Conservation (phyloP, 805 yeast species). For the Candida alai region DNA sequence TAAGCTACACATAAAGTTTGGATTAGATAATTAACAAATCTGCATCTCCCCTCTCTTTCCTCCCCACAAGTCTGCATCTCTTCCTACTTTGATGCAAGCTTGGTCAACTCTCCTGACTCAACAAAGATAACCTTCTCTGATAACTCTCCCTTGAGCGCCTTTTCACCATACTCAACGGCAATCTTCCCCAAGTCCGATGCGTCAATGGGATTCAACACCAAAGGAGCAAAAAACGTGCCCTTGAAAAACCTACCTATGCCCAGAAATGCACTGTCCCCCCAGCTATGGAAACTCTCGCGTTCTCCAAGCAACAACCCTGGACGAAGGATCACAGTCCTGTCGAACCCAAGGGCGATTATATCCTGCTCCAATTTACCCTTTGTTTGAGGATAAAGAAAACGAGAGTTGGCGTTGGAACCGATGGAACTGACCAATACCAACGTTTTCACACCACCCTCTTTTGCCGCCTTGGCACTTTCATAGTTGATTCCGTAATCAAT, state of each 20-base stretch:
- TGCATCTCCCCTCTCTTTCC: too few relatives aligned
- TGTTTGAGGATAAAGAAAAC: constrained; percentile 57
- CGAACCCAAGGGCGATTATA: constrained; percentile 57
- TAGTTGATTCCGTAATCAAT: constrained; percentile 75
- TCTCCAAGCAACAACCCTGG: constrained; percentile 76
- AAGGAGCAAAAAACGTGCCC: constrained; percentile 12
- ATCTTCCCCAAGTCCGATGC: constrained; percentile 64
- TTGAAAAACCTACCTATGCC: constrained; percentile 22
- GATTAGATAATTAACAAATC: too few relatives aligned
- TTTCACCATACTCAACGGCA: constrained; percentile 42
- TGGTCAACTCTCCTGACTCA: constrained; percentile 17
- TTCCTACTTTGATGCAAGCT: too few relatives aligned
- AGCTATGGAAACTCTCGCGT: constrained; percentile 30
- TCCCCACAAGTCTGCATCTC: too few relatives aligned
- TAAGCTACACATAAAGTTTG: too few relatives aligned
- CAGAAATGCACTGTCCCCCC: not conserved
- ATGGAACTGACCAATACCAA: constrained; percentile 62
- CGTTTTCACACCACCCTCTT: constrained; percentile 61
- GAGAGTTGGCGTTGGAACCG: constrained; percentile 60
- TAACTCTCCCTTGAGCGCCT: constrained; percentile 13
- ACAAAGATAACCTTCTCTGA: constrained; percentile 21
- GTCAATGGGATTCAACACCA: constrained; percentile 41
- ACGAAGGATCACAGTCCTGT: constrained; percentile 67
- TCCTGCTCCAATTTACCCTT: constrained; percentile 79
- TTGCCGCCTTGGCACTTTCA: constrained; percentile 70